These are phyloP conservation scores for Citrus medica DNA, from an alignment of 345 rosid genomes.

Conservation along the genomic window DNA sequence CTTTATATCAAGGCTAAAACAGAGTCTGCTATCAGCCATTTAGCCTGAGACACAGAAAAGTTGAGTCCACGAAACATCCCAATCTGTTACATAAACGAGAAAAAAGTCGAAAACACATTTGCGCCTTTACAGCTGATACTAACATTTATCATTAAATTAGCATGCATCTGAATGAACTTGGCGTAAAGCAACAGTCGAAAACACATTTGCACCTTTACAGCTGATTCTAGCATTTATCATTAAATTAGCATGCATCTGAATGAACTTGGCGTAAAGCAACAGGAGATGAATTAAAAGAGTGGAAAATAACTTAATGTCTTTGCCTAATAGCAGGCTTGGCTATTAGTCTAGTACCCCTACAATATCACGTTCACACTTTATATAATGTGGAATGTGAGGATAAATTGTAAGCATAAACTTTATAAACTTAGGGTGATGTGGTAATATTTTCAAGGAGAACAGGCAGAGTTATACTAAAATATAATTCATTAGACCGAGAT, in stretches of 20 bases:
- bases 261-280: neutral
- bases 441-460: neutral
- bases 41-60: neutral
- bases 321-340: neutral
- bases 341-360: neutral
- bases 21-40: neutral
- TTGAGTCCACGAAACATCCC: neutral
- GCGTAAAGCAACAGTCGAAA: neutral
- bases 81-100: neutral
- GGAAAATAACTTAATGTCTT: neutral
- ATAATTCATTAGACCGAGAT: neutral
- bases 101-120: too few relatives aligned
- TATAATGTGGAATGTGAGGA: neutral
- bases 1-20: neutral
- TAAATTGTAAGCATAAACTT: neutral
- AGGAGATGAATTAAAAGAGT: neutral
- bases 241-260: neutral
- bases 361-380: neutral
- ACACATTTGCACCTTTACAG: neutral
- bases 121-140: neutral
- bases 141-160: too few relatives aligned
- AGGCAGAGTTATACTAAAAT: neutral
- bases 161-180: neutral
- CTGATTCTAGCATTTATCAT: neutral
- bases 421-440: neutral